These are phyloP conservation scores for Pyrenula aspistea DNA, from an alignment of 495 filamentous ascomycete genomes.

Conservation along the genomic window DNA sequence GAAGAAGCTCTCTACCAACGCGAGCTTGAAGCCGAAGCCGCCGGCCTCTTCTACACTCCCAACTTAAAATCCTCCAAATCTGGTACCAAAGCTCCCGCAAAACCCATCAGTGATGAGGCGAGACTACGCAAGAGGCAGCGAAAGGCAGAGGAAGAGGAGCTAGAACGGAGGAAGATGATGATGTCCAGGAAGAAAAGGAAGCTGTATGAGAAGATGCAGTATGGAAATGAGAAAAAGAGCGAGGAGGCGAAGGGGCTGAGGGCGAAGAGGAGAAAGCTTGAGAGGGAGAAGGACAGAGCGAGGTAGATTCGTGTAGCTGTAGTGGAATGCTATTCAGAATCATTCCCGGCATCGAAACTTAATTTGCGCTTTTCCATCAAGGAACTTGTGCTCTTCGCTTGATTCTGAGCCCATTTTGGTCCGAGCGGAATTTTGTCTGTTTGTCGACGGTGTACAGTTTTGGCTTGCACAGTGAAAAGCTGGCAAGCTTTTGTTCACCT, in stretches of 20 bases:
- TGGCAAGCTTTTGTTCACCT: no score
- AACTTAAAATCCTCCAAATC: slow-evolving; percentile 3
- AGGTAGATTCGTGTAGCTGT: not conserved
- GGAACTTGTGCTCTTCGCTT: no score
- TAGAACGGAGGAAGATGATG: slow-evolving; percentile 85
- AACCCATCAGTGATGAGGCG: slow-evolving; percentile 48
- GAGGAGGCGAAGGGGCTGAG: slow-evolving; percentile 63
- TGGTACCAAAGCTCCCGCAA: slow-evolving; percentile 26
- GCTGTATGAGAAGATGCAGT: slow-evolving; percentile 84
- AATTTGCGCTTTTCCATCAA: no score
- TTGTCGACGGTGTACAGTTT: no score
- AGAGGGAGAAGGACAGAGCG: slow-evolving; percentile 36
- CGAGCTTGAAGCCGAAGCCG: slow-evolving; percentile 84
- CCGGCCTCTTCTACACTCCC: slow-evolving; percentile 38
- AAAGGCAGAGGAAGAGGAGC: slow-evolving; percentile 67
- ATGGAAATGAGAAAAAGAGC: slow-evolving; percentile 73
- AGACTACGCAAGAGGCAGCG: slow-evolving; percentile 58
- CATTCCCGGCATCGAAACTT: no score
- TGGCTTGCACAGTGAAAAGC: no score
- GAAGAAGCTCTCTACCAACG: slow-evolving; percentile 55
- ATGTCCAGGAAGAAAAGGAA: slow-evolving; percentile 85
- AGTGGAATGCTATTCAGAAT: no score
- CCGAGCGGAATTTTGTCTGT: no score
- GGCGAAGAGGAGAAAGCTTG: slow-evolving; percentile 77
- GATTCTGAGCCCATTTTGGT: no score